phyloP scores from a whole-genome alignment of 176 grass and related monocot species.

The Oryza glaberrima region DNA sequence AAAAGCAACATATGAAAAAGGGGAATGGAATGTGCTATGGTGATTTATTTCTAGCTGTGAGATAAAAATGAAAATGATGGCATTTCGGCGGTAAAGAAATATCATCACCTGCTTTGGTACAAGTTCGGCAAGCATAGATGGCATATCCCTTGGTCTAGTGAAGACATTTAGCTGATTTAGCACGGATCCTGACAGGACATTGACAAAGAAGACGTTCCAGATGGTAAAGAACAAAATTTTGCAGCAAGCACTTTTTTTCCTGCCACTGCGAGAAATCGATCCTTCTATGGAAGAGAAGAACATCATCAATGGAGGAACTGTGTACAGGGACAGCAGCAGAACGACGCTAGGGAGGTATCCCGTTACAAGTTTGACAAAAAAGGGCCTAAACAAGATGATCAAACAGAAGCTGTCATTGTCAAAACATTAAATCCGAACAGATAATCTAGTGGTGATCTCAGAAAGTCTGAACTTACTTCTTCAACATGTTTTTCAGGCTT shows the following conservation, averaged over 20 bases:
- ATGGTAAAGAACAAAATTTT: conserved; percentile 85
- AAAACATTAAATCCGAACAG: conserved; percentile 24
- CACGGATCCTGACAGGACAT: conserved; percentile 84
- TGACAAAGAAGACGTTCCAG: conserved; percentile 96
- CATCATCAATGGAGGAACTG: conserved; percentile 90
- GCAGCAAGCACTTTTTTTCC: conserved; percentile 84
- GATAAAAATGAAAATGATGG: not conserved
- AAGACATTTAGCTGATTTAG: conserved; percentile 73
- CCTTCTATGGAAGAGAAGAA: conserved; percentile 86
- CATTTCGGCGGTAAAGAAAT: not conserved
- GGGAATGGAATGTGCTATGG: not conserved
- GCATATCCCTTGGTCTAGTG: conserved; percentile 76
- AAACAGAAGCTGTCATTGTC: conserved; percentile 15
- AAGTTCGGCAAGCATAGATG: conserved; percentile 77
- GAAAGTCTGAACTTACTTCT: conserved; percentile 70
- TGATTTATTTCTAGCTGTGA: conserved; percentile 12
- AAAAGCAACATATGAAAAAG: not conserved
- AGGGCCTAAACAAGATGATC: conserved; percentile 54
- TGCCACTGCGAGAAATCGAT: conserved; percentile 76
- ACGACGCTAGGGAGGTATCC: conserved; percentile 94
- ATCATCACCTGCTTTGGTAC: conserved; percentile 85
- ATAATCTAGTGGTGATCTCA: conserved; percentile 4
- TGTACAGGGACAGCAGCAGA: conserved; percentile 76
- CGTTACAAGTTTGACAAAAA: conserved; percentile 65
- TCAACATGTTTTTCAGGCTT: conserved; percentile 47